phyloP scores from a whole-genome alignment of 2,329 filamentous ascomycete species.

The Colletotrichum sp. region DNA sequence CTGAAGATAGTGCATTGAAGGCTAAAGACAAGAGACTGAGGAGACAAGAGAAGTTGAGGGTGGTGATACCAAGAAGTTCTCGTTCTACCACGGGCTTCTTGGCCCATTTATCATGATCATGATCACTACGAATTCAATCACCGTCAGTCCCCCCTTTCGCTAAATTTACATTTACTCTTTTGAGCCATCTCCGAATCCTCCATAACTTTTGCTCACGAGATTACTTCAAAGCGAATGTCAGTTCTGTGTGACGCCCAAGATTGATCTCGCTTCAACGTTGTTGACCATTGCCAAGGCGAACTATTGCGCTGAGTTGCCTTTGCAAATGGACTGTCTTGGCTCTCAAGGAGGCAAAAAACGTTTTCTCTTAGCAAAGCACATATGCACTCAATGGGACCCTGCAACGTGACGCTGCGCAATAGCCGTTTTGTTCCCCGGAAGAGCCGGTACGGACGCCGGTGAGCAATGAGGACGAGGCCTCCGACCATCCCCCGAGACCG shows the following conservation, averaged over 20 bases:
- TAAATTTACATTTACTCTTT: not conserved
- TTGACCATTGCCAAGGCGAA: slow-evolving; percentile 1
- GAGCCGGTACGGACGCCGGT: not conserved
- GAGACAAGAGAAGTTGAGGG: not conserved
- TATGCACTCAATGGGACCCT: not conserved
- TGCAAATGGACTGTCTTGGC: not conserved
- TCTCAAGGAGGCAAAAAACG: not conserved
- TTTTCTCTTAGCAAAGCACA: not conserved
- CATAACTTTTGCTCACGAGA: not conserved
- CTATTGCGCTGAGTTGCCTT: not conserved
- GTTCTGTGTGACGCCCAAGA: not conserved
- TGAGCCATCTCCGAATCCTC: not conserved
- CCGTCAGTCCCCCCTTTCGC: not conserved
- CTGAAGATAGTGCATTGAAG: not conserved
- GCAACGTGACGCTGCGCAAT: not conserved
- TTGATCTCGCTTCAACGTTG: not conserved
- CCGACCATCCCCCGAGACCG: not conserved
- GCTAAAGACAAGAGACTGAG: not conserved
- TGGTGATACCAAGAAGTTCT: not conserved
- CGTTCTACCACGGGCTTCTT: not conserved
- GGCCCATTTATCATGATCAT: not conserved
- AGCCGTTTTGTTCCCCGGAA: not conserved
- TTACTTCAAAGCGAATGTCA: not conserved
- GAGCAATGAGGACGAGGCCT: not conserved
- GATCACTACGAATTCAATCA: not conserved